Conservation (phyloP, 2,329 filamentous ascomycete species). For the Botrytis deweyae region DNA sequence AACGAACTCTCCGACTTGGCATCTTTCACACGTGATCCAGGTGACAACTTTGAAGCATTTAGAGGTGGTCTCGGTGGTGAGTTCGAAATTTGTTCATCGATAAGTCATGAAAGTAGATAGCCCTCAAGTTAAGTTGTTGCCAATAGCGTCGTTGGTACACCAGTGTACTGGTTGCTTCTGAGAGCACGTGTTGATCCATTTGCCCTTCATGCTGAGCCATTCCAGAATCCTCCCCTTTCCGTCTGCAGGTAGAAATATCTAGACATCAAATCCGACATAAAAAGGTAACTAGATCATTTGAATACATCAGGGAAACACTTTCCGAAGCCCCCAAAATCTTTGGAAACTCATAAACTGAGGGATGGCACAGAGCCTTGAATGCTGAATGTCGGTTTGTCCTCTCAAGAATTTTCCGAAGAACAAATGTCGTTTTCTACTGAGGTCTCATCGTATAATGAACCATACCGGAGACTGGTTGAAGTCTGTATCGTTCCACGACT, state of each 20-base stretch:
- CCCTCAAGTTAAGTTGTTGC: not conserved
- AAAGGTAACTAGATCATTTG: accelerated
- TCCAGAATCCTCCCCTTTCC: not conserved
- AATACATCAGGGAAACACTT: no score
- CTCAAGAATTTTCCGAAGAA: not conserved
- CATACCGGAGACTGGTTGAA: not conserved
- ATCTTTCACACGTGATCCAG: not conserved
- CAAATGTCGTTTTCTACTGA: not conserved
- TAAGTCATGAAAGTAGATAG: not conserved
- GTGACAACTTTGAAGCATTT: not conserved
- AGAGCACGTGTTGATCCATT: not conserved
- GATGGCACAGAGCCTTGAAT: not conserved
- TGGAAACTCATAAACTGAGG: not conserved
- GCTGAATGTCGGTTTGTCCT: not conserved
- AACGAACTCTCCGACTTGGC: not conserved
- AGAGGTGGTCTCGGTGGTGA: not conserved
- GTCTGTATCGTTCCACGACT: not conserved
- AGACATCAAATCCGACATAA: not conserved
- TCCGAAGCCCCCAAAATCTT: not conserved
- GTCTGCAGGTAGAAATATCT: not conserved
- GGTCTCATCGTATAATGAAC: not conserved
- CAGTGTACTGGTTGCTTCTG: not conserved
- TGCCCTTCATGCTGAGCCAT: not conserved
- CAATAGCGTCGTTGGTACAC: not conserved
- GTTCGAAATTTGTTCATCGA: not conserved